These are phyloP conservation scores for Pseudopithomyces chartarum DNA, from an alignment of 2,329 filamentous ascomycete species.

Conservation along the genomic window DNA sequence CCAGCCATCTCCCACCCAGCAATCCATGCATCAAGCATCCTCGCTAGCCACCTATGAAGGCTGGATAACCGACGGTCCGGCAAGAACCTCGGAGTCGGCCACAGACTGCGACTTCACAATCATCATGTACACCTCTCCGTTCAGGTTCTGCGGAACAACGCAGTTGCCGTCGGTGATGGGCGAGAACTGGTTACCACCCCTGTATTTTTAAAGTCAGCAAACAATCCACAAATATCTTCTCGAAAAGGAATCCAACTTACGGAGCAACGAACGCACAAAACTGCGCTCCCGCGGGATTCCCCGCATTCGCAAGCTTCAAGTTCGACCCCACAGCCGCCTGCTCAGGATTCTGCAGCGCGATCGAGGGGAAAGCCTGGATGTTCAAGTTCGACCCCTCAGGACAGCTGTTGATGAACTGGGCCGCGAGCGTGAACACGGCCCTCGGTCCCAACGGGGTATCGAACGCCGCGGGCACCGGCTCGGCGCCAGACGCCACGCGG, in stretches of 20 bases:
- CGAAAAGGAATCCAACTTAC: constrained; percentile 30
- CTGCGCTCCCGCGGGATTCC: constrained; percentile 51
- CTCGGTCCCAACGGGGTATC: constrained; percentile 71
- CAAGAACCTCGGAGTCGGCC: constrained; percentile 60
- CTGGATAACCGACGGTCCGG: constrained; percentile 53
- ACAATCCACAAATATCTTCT: neutral
- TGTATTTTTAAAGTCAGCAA: constrained; percentile 27
- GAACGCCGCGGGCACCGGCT: constrained; percentile 70
- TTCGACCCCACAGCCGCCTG: constrained; percentile 46
- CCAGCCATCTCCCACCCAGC: no score
- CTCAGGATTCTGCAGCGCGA: constrained; percentile 59
- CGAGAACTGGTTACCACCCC: constrained; percentile 56
- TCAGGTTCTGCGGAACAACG: constrained; percentile 64
- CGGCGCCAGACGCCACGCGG: constrained; percentile 61
- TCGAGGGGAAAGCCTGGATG: constrained; percentile 66
- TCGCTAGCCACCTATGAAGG: constrained; percentile 37
- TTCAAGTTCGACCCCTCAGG: constrained; percentile 67
- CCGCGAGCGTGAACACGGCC: constrained; percentile 74
- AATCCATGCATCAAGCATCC: neutral
- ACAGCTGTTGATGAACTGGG: constrained; percentile 73
- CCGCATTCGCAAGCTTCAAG: constrained; percentile 44
- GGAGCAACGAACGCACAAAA: constrained; percentile 73
- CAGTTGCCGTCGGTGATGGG: constrained; percentile 63
- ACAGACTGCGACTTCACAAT: constrained; percentile 58
- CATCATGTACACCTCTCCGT: constrained; percentile 70